A percentile compares a stretch with the other conserved stretches of the same genome.
Conservation (phyloP, 1,284 basidiomycete species). For the Trichosporon faecale region DNA sequence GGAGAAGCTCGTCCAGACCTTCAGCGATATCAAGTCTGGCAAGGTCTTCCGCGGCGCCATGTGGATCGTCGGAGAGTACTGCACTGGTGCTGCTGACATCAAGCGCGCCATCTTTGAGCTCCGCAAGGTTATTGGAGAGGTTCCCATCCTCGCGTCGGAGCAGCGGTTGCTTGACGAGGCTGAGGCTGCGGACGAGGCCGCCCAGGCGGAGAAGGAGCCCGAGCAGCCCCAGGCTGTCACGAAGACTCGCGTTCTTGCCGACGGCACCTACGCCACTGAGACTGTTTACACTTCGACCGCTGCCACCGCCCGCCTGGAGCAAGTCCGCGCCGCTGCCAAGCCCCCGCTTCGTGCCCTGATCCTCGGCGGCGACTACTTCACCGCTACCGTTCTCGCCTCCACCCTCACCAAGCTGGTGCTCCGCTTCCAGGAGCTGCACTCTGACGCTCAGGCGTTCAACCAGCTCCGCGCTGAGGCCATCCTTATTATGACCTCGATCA, state of each 20-base stretch:
- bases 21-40: constrained; percentile 89
- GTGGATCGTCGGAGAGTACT: constrained; percentile 98
- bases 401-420: constrained; percentile 90
- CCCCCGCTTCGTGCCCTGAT: constrained; percentile 88
- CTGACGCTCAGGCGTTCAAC: constrained; percentile 64
- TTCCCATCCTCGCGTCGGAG: constrained; percentile 91
- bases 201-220: constrained; percentile 43
- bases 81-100: constrained; percentile 65
- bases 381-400: constrained; percentile 81
- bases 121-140: constrained; percentile 85
- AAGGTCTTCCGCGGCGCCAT: constrained; percentile 96
- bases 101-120: constrained; percentile 74
- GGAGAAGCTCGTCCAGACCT: constrained; percentile 78
- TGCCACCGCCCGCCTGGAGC: constrained; percentile 66
- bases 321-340: constrained; percentile 79
- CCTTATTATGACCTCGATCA: constrained; percentile 96
- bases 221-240: constrained; percentile 54
- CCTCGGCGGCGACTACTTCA: constrained; percentile 96
- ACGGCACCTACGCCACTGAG: constrained; percentile 98
- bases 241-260: constrained; percentile 71
- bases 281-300: constrained; percentile 76
- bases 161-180: constrained; percentile 75
- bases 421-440: constrained; percentile 65
- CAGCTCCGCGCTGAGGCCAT: constrained; percentile 89
- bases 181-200: constrained; percentile 57